Base-by-base conservation (phyloP, 2,329 filamentous ascomycete species). In the Curvularia sp. region DNA sequence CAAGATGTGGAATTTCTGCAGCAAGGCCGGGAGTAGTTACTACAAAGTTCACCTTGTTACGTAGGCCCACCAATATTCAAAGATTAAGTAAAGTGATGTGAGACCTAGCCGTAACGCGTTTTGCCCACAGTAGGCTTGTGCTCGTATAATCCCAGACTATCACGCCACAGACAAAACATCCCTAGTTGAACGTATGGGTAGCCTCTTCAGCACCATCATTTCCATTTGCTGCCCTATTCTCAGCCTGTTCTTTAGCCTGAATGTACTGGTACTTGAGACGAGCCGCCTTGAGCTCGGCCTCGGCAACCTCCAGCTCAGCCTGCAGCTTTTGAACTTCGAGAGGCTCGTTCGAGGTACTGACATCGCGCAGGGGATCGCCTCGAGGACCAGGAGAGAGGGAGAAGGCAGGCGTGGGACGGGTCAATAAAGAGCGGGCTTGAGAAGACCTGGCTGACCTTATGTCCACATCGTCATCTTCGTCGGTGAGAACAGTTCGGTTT, bases 201-300 rank as follows among this genome's bases (percentile, higher is more conserved):
- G 31, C 35, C 15, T 51, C 33, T 35, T 44, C 6, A 18, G 35
- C 39, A 38, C 42, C 52, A 24, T 31, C 42, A 10, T 44, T 58
- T 15, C 46, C 41, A 35, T 58, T 30, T 46, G 53, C 30, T n/a
- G 22, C 33, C 47, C 53, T 44, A 26, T 39, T 46, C 50, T 64
- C 57, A 15, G 60, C 64, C 55, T 56, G 48, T 54, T 65, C 66
- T 47, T 62, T 70, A 5, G 65, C 65, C 47, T 68, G 61, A 2
- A 70, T 53, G 33, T 70, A 70, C 48, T 60, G 53, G 13, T 66
- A 63, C 49, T 64, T 69, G 10, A 72, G 47, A 12, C 68, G 65
- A 6, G 67, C 65, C 46, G 69, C 59, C 43, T 63, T 66, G 18
- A 75, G 65, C 56, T 75, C 72, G 7, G 72, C 72, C 50, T 76